Conservation (phyloP, 768 basidiomycete genomes). For the Lentinula sp. region DNA sequence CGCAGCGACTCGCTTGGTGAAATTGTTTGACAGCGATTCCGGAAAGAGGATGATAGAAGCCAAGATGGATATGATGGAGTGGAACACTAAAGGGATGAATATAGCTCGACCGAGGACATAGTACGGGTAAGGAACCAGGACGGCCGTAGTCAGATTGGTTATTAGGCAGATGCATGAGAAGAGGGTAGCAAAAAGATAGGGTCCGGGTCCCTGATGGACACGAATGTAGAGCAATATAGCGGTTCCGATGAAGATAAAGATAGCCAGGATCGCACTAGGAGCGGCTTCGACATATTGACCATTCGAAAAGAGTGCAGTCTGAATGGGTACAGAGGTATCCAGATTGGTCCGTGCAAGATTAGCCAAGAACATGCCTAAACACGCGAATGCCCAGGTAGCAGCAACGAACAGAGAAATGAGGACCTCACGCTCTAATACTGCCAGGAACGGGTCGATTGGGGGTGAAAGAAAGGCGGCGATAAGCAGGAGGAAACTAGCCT, state of each 20-base stretch:
- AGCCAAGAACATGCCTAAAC: slow-evolving; percentile 60
- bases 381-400: slow-evolving; percentile 60
- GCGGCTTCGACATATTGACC: slow-evolving; percentile 54
- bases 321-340: slow-evolving; percentile 28
- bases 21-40: slow-evolving; percentile 52
- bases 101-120: slow-evolving; percentile 51
- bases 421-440: slow-evolving; percentile 60
- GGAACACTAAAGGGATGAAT: slow-evolving; percentile 52
- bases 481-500: slow-evolving; percentile 1
- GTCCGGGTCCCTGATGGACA: slow-evolving; percentile 57
- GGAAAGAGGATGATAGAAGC: slow-evolving; percentile 57
- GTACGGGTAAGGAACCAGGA: slow-evolving; percentile 59
- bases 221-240: slow-evolving; percentile 53
- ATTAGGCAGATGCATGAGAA: slow-evolving; percentile 54
- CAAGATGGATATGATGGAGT: slow-evolving; percentile 50
- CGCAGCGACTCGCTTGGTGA: slow-evolving; percentile 40
- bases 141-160: slow-evolving; percentile 36
- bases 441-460: slow-evolving; percentile 62
- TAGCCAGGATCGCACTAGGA: slow-evolving; percentile 53
- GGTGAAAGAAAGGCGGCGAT: slow-evolving; percentile 62
- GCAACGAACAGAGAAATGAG: slow-evolving; percentile 44
- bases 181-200: slow-evolving; percentile 49
- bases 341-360: slow-evolving; percentile 44
- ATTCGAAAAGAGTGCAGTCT: slow-evolving; percentile 27
- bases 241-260: slow-evolving; percentile 62